These are phyloP conservation scores for Nemania diffusa DNA, from an alignment of 2,329 filamentous ascomycete species.

Conservation along the genomic window DNA sequence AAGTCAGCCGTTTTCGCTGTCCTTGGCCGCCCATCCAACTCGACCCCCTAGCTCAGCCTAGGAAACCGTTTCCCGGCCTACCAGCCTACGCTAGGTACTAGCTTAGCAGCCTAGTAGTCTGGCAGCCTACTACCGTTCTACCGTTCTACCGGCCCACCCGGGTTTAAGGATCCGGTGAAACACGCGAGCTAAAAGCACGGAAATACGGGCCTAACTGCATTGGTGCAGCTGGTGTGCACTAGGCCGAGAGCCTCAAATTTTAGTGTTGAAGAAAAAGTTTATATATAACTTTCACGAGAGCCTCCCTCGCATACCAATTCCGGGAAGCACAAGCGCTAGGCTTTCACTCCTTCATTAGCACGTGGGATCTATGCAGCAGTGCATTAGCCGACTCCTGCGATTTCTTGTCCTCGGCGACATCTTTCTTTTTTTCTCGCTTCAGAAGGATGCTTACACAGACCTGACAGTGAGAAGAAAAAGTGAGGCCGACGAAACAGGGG, in stretches of 20 bases:
- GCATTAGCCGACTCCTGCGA: background rate
- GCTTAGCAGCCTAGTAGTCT: too few relatives aligned
- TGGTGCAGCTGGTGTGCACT: background rate
- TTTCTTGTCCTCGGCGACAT: background rate
- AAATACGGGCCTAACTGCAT: background rate
- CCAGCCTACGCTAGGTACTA: too few relatives aligned
- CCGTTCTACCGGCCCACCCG: slow-evolving; percentile 35
- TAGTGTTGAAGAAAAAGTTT: background rate
- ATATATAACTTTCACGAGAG: background rate
- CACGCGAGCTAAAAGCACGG: slow-evolving; percentile 26
- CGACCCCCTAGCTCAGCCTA: slow-evolving; percentile 11
- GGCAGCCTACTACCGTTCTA: too few relatives aligned
- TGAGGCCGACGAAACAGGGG: slow-evolving; percentile 15
- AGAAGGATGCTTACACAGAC: background rate
- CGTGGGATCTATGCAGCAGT: background rate
- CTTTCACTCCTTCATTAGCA: background rate
- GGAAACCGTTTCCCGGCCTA: slow-evolving; percentile 25
- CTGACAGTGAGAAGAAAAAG: background rate
- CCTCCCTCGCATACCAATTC: background rate
- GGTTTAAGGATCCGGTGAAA: slow-evolving; percentile 26
- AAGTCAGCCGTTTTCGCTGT: slow-evolving; percentile 3
- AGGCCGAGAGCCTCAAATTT: slow-evolving; percentile 5
- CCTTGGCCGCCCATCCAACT: too few relatives aligned
- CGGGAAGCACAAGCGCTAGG: background rate
- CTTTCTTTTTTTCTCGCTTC: background rate